A percentile compares a stretch with the other conserved stretches of the same genome.
Conservation (phyloP, 129 eudicot genomes). For the Escallonia herrerae region DNA sequence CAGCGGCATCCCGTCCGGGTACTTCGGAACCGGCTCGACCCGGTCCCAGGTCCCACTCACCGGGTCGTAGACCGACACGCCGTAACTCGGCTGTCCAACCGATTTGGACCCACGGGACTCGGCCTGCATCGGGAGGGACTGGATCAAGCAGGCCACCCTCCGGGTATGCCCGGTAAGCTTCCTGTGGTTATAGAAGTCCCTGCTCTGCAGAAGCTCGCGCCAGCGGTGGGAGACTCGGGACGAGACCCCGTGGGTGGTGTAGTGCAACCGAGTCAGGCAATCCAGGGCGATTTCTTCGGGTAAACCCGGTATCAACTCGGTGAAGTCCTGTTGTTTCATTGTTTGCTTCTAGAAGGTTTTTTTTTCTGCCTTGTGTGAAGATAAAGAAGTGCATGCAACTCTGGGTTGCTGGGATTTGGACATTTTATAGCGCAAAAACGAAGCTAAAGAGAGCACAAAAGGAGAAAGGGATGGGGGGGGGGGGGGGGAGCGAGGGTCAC, state of each 20-base stretch:
- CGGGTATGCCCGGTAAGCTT: constrained; percentile 41
- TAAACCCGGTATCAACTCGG: constrained; percentile 56
- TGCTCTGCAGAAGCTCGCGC: constrained; percentile 44
- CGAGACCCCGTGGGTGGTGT: constrained; percentile 43
- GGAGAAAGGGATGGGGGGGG: neutral
- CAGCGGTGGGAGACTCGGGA: constrained; percentile 58
- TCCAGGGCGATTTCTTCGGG: constrained; percentile 83
- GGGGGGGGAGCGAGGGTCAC: neutral
- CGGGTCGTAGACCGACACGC: constrained; percentile 51
- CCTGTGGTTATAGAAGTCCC: constrained; percentile 51
- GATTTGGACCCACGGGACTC: constrained; percentile 26
- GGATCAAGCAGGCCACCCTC: constrained; percentile 51
- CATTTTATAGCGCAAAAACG: no score
- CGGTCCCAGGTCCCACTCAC: constrained; percentile 38
- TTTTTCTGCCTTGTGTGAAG: no score
- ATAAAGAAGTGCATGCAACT: no score
- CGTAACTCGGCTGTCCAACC: constrained; percentile 40
- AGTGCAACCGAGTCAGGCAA: constrained; percentile 71
- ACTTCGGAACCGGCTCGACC: constrained; percentile 58
- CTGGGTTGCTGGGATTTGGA: no score
- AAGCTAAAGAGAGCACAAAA: no score
- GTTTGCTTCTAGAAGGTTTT: neutral
- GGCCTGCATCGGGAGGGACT: constrained; percentile 34
- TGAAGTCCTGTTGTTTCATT: constrained; percentile 8
- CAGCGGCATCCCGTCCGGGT: constrained; percentile 61